Base-by-base conservation (phyloP, 176 grass and related monocot genomes). In the Saccharum spontaneum region DNA sequence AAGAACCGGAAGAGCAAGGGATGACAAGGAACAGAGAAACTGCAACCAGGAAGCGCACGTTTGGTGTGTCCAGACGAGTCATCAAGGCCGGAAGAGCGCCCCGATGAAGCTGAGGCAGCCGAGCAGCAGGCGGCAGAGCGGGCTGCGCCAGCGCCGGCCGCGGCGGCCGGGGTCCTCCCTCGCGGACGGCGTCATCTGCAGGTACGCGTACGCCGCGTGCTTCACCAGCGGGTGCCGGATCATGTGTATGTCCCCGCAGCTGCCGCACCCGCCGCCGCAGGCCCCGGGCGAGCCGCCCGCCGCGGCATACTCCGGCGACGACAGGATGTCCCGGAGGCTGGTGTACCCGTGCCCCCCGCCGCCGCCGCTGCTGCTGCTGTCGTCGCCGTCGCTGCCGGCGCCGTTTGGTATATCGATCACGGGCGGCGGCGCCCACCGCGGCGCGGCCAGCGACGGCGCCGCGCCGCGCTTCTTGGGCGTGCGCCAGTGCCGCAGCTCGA, bases 171-270 rank as follows among this genome's bases (percentile, higher is more conserved):
- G 74, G 40, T 84, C 80, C 46, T 80, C 89, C 80, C 67, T 67
- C 6, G 84, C 71, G 4, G 89, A 93, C 79, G 89, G 89, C 31
- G 91, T 93, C 52, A 90, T 85, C 77, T 96, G 94, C 28, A 96
- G 89, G 86, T 96, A 96, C 52, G 86, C 83, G 82, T 93, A 93
- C 48, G 91, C 94, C 4, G 91, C 94, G 55, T 92, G 90, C 86
- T 93, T 96, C 61, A 96, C 94, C 34, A 96, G 89, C 20, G 91
- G 94, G 81, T 95, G 92, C 31, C 88, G 91, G 66, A 95, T 95
- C 87, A 89, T 86, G 78, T 86, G 75, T 31, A 95, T 91, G 83
- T 95, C 93, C 18, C 80, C 79, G 63, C 90, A 90, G 82, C 88
- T 86, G 43, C 75, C 79, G 44, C 75, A 61, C 54, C 67, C 79